Percentiles rank a stretch among this genome's conserved stretches.
These are phyloP conservation scores for Rhytidiadelphus loreus DNA, from an alignment of 225 moss, liverwort and hornwort genomes.

Conservation along the genomic window DNA sequence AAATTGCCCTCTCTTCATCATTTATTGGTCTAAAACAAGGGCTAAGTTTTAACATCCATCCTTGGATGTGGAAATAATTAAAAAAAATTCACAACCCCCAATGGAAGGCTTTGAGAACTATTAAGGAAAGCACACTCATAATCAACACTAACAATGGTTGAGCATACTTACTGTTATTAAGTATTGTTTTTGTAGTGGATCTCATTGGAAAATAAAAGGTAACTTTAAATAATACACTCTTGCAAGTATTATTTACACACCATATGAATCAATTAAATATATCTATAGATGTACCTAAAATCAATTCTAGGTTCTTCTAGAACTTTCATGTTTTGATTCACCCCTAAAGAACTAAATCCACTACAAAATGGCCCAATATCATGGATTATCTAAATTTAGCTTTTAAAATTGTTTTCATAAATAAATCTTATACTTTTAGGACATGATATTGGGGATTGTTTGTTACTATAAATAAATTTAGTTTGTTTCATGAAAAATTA, in stretches of 20 bases:
- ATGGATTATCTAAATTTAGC: background rate
- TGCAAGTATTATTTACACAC: too few species aligned
- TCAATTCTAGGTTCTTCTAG: too few species aligned
- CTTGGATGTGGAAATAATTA: rapidly evolving
- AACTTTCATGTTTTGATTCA: background rate
- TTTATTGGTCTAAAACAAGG: background rate
- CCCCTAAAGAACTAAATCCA: rapidly evolving
- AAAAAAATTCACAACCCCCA: background rate
- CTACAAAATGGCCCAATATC: background rate
- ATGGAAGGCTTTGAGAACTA: background rate
- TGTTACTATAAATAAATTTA: too few species aligned
- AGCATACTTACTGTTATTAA: background rate
- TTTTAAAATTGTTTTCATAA: background rate
- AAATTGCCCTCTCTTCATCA: rapidly evolving
- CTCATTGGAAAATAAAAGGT: too few species aligned
- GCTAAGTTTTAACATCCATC: background rate
- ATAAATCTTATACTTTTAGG: background rate
- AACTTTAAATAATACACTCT: too few species aligned
- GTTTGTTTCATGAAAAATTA: too few species aligned
- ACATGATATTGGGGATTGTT: too few species aligned
- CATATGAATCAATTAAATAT: too few species aligned
- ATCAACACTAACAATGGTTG: background rate
- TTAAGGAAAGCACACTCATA: rapidly evolving
- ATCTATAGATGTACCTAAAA: too few species aligned
- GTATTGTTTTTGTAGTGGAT: too few species aligned